These are phyloP conservation scores for Debaryomyces sp. DNA, from an alignment of 1,139 yeast genomes.

Conservation along the genomic window DNA sequence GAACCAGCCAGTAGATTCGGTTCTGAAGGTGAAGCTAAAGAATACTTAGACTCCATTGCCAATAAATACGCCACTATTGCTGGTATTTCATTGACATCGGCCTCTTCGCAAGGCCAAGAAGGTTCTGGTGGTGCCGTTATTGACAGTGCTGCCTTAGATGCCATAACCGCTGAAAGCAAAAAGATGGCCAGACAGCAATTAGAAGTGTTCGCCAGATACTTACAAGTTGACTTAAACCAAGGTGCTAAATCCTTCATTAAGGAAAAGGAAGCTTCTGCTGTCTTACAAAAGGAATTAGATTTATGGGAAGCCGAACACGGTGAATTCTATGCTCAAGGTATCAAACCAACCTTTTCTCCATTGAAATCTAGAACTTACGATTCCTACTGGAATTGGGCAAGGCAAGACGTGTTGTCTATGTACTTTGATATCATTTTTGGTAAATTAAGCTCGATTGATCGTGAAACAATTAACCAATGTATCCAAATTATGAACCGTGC, in stretches of 20 bases:
- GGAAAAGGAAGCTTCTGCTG: constrained; percentile 84
- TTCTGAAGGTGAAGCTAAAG: constrained; percentile 86
- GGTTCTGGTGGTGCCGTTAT: constrained; percentile 84
- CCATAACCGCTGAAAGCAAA: constrained; percentile 86
- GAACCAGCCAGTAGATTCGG: constrained; percentile 92
- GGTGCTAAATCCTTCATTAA: constrained; percentile 86
- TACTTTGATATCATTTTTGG: constrained; percentile 96
- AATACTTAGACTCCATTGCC: constrained; percentile 78
- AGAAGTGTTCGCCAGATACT: constrained; percentile 92
- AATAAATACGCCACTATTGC: constrained; percentile 82
- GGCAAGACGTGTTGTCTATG: constrained; percentile 93
- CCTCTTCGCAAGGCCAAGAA: constrained; percentile 56
- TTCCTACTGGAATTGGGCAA: constrained; percentile 99
- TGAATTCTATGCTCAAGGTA: constrained; percentile 90
- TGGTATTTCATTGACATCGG: constrained; percentile 76
- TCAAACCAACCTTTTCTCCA: constrained; percentile 85
- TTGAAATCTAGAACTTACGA: constrained; percentile 95
- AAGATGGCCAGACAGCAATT: constrained; percentile 91
- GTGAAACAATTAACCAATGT: constrained; percentile 96
- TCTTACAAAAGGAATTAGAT: constrained; percentile 87
- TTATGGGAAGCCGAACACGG: constrained; percentile 95
- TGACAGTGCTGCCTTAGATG: constrained; percentile 96
- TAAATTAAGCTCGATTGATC: constrained; percentile 82
- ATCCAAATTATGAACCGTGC: constrained; percentile 98
- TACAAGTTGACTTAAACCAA: constrained; percentile 86